phyloP scores from a whole-genome alignment of 2,329 filamentous ascomycete genomes.

The Neofusicoccum laricinum region DNA sequence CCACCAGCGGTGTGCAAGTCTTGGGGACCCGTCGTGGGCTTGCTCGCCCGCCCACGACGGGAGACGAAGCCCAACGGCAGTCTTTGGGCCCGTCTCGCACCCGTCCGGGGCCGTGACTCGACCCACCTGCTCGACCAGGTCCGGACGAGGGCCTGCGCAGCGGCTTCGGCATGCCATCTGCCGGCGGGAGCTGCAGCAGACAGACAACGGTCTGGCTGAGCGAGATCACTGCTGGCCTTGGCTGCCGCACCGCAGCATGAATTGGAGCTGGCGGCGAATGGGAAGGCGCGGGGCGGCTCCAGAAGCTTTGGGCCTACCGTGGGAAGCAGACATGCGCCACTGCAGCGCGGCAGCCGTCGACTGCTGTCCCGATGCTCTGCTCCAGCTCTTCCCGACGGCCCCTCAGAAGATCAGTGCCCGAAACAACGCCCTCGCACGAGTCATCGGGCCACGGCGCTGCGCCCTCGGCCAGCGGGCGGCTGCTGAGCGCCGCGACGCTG shows the following conservation, averaged over 20 bases:
- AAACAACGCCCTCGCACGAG: slow-evolving; percentile 39
- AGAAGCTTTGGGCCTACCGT: slow-evolving; percentile 3
- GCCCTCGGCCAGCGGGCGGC: background rate
- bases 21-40: too few species aligned
- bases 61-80: too few species aligned
- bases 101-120: too few species aligned
- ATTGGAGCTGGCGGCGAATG: background rate
- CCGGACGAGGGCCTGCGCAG: too few species aligned
- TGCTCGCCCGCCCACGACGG: too few species aligned
- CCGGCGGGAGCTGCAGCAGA: background rate
- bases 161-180: too few species aligned
- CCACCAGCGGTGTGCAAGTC: too few species aligned
- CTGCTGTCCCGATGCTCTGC: slow-evolving; percentile 21
- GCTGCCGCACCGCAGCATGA: background rate
- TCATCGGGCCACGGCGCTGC: slow-evolving; percentile 37
- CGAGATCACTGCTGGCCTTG: background rate
- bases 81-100: too few species aligned
- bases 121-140: too few species aligned
- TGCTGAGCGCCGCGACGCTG: background rate
- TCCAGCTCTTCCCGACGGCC: slow-evolving; percentile 39
- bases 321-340: slow-evolving; percentile 45
- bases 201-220: background rate
- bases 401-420: slow-evolving; percentile 42
- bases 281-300: background rate
- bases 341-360: too few species aligned